Evolutionary conservation across 139 green algal species (phyloP), one percentile per base, ranked within the genome.

Genomic region (Chlamydomonas urium): DNA sequence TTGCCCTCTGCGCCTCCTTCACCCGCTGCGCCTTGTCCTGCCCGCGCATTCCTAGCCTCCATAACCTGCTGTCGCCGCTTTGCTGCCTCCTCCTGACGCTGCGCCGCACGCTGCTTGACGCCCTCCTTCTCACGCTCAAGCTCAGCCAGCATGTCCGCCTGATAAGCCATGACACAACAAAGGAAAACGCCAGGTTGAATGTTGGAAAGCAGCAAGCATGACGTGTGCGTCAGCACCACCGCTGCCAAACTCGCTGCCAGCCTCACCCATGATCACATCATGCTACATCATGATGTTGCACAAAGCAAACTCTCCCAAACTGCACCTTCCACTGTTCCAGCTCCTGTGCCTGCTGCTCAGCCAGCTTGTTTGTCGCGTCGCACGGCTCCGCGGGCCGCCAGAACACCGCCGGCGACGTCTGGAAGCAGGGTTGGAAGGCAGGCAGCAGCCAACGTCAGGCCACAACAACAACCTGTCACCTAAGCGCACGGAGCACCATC

Each of bases 41-140:
- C 63, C 5, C 29, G n/a, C n/a, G n/a, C 60, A 17, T 28, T 56
- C n/a, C 33, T 33, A 38, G 38, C 35, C 8, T 28, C 37, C 26
- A 34, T 47, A 6, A 17, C 37, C 31, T 63, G 21, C 4, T 33
- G 29, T 5, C 48, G 66, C 2, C 47, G 45, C 24, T 32, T 4
- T 4, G n/a, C 3, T 14, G 66, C 66, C 4, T 35, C 66, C 47
- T 65, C 47, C 19, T 24, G 66, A 31, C 66, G 23, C 2, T 31
- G 29, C 47, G 29, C 33, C 3, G 38, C 21, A 4, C 66, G 66
- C 47, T 65, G 4, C 10, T 4, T 5, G 28, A 73, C 28, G 4
- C 47, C 66, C 47, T 65, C 34, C 48, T 73, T 73, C 48, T 73
- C 66, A 29, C 3, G 47, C 47, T 73, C 66, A 24, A 73, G 47